Evolutionary conservation across 148 eudicot species (phyloP), one percentile per base, ranked within the genome.

Genomic region (Fallopia convolvulus): DNA sequence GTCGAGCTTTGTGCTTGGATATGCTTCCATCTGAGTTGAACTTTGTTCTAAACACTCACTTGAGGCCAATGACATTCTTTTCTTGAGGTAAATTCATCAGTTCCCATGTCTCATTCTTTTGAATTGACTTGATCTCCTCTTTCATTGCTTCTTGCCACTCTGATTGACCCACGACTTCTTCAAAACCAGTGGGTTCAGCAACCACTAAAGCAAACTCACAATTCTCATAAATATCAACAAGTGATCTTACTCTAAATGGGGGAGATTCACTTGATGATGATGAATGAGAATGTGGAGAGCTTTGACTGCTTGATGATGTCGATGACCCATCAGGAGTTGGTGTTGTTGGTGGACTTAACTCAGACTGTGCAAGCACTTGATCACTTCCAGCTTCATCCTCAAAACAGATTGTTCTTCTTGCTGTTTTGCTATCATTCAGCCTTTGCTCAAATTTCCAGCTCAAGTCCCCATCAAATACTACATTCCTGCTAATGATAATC

Each of bases 31-130:
- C 49, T 23, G 63, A 32, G 74, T 58, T 49, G 13, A 47, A 18
- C 52, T 81, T 81, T 5, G 65, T 81, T 20, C 71, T 81, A 13
- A 13, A 77, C 5, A 81, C 65, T 80, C 83, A 77, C 32, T 81
- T 77, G 3, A 77, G 61, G 0, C 83, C 63, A 46, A 77, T 61
- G 13, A 47, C 20, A 41, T 78, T 72, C 32, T 75, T 60, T n/a
- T 76, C 72, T 0, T n/a, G 11, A 3, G 78, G 72, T 30, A 5
- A 53, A 3, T 75, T 41, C 46, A 82, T 75, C 4, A 76, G n/a
- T 23, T 70, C 74, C 81, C 77, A 70, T 0, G 70, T 77, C 3
- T 80, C 13, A 39, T 79, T 74, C 2, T 33, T 33, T 2, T 33
- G 36, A 33, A 33, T 33, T 33, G 36, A 33, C 2, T 2, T 33